Conservation (phyloP, 805 yeast genomes). For the Zygoascus ofunaensis region DNA sequence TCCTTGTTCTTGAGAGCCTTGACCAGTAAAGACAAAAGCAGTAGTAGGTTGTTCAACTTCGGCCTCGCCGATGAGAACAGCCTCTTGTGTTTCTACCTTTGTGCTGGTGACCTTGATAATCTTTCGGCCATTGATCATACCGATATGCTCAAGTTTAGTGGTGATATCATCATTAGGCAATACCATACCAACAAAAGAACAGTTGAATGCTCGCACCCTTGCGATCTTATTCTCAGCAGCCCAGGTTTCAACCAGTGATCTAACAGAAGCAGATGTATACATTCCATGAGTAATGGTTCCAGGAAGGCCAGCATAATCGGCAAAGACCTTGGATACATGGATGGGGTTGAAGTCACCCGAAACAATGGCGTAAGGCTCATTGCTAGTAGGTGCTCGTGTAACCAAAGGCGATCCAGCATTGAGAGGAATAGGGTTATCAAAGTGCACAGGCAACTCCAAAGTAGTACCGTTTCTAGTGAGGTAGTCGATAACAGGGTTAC, state of each 20-base stretch:
- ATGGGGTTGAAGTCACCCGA: conserved; percentile 98
- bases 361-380: conserved; percentile 93
- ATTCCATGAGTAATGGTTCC: conserved; percentile 99
- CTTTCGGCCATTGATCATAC: conserved; percentile 99
- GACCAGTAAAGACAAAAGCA: conserved; percentile 96
- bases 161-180: conserved; percentile 86
- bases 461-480: conserved; percentile 84
- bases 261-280: conserved; percentile 94
- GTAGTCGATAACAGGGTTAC: conserved; percentile 96
- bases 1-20: conserved; percentile 99
- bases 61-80: conserved; percentile 88
- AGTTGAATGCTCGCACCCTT: conserved; percentile 89
- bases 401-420: conserved; percentile 40
- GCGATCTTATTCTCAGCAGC: conserved; percentile 96
- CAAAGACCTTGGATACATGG: conserved; percentile 92
- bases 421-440: conserved; percentile 86
- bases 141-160: conserved; percentile 86
- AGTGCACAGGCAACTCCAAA: conserved; percentile 85
- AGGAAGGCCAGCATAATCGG: conserved; percentile 85
- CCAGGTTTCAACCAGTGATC: conserved; percentile 94
- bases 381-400: conserved; percentile 81
- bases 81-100: conserved; percentile 67
- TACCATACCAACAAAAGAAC: conserved; percentile 93
- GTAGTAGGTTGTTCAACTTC: conserved; percentile 98
- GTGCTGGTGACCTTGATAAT: conserved; percentile 84